Evolutionary conservation across 768 basidiomycete genomes (phyloP), one percentile per base, ranked within the genome.

Genomic region (Cyathus striatus): DNA sequence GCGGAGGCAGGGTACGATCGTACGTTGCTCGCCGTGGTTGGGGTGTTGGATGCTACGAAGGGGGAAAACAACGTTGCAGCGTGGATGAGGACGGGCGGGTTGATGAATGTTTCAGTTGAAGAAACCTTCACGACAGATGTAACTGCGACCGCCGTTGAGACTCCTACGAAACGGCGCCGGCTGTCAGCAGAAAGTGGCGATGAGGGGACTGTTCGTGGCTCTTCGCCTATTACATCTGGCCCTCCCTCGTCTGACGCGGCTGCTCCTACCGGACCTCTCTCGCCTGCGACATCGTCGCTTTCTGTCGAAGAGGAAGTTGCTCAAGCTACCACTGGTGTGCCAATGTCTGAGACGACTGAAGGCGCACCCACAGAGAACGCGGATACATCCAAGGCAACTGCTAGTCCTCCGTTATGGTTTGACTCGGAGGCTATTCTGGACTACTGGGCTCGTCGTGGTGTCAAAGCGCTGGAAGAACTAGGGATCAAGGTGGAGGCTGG

Each of bases 21-120:
- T 37, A 81, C 73, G 0, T 65, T 85, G 10, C 69, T 89, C 1
- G 83, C 81, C 0, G 72, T 86, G 9, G 63, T 87, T 12, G 86
- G 86, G 6, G 65, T 88, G 12, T 60, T 89, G 18, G 81, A 86
- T 37, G 66, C 62, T 12, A 48, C 81, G 12, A 82, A 79, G 57
- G 41, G 51, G 38, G 76, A 87, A 60, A 68, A 62, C 43, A 87
- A 83, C 49, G 74, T 88, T 18, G 78, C 83, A 0, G 76, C 70
- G 16, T 88, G 86, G 86, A 68, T 86, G 43, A 69, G 72, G 14
- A 51, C 55, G 22, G 82, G 83, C 1, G 81, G 81, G 0, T 59
- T 84, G 17, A 27, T 60, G 14, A 42, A 40, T 3, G 44, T 47
- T 7, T 9, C 12, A 14, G 41, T 4, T 9, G 41, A 2, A 16